Percentiles rank a stretch among this genome's conserved stretches.
Evolutionary conservation across 2,329 filamentous ascomycete genomes (phyloP).

Genomic region (Epichloe coenophiala): DNA sequence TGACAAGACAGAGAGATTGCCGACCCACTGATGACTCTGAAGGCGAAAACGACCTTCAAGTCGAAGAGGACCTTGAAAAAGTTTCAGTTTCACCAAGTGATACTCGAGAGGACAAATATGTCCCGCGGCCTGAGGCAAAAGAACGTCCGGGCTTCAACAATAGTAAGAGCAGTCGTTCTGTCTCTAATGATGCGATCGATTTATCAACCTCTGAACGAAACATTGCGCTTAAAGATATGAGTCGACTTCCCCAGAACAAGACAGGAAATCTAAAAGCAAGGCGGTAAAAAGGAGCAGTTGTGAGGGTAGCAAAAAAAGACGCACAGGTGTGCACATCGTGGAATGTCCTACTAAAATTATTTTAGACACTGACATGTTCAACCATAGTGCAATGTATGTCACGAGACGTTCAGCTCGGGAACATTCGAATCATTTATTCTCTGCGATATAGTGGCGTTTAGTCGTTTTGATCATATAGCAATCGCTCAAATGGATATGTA

Average conservation of each 20-base stretch:
- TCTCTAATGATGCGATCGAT: slow-evolving; percentile 3
- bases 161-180: neutral
- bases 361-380: neutral
- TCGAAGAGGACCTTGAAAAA: neutral
- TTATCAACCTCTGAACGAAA: slow-evolving; percentile 8
- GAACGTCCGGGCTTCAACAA: slow-evolving; percentile 19
- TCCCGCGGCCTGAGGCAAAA: slow-evolving; percentile 29
- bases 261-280: slow-evolving; percentile 38
- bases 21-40: neutral
- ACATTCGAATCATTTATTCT: neutral
- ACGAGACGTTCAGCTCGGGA: slow-evolving; percentile 41
- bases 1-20: neutral
- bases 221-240: slow-evolving; percentile 13
- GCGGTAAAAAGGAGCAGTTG: slow-evolving; percentile 32
- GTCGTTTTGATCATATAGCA: neutral
- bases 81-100: neutral
- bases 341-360: neutral
- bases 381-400: slow-evolving; percentile 33
- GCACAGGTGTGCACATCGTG: slow-evolving; percentile 1
- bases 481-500: no score
- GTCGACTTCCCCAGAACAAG: slow-evolving; percentile 22
- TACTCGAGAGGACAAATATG: slow-evolving; percentile 28
- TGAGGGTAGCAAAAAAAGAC: neutral
- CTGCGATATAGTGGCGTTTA: neutral
- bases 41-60: neutral